Evolutionary conservation across 2,329 filamentous ascomycete species (phyloP).

Genomic region (Fusarium sp.): DNA sequence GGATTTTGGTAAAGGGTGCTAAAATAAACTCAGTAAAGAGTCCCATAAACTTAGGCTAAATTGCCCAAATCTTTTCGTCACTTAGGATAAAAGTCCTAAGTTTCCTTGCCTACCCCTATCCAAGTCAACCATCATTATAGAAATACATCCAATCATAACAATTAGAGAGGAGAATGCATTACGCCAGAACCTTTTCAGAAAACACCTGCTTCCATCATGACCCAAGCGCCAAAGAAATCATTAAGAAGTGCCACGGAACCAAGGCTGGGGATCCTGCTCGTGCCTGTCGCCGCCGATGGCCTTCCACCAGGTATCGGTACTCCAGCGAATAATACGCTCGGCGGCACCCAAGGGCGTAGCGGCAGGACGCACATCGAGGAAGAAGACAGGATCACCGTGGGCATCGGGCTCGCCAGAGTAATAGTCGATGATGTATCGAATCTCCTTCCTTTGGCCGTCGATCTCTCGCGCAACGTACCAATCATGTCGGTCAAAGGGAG

Average conservation of each 20-base stretch:
- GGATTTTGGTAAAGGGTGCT: not conserved
- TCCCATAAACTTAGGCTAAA: not conserved
- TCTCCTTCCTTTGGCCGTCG: constrained; percentile 75
- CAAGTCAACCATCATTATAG: constrained; percentile 42
- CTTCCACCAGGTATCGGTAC: constrained; percentile 93
- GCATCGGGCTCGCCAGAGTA: constrained; percentile 85
- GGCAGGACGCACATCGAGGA: constrained; percentile 91
- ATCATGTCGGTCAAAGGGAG: constrained; percentile 96
- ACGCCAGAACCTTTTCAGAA: constrained; percentile 5
- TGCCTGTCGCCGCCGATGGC: constrained; percentile 77
- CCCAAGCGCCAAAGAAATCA: constrained; percentile 22
- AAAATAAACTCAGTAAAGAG: too few relatives aligned
- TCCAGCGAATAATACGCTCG: constrained; percentile 88
- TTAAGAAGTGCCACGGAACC: constrained; percentile 42
- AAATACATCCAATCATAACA: constrained; percentile 41
- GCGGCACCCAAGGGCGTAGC: constrained; percentile 81
- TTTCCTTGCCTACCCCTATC: not conserved
- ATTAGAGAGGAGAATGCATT: constrained; percentile 41
- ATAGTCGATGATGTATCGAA: constrained; percentile 97
- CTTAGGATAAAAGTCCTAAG: not conserved
- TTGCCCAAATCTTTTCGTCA: not conserved
- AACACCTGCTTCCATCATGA: constrained; percentile 23
- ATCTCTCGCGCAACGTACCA: constrained; percentile 87
- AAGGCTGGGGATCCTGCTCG: constrained; percentile 53
- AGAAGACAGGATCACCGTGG: constrained; percentile 93